Evolutionary conservation across 2,329 filamentous ascomycete genomes (phyloP).

Genomic region (Trichoderma asperellum): DNA sequence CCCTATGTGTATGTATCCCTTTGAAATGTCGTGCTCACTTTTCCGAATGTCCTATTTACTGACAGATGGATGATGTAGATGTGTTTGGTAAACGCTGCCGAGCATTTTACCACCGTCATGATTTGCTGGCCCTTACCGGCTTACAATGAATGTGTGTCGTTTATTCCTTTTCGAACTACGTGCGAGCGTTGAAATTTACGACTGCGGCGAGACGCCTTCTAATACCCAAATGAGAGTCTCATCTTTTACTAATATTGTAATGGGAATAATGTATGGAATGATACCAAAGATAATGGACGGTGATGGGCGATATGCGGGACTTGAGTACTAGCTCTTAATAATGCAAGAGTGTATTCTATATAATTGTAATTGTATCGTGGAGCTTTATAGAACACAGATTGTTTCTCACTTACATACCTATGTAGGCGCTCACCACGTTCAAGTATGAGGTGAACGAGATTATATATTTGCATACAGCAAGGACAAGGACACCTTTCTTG

Average conservation of each 20-base stretch:
- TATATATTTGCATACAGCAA: too few species aligned
- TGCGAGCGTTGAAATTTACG: not conserved
- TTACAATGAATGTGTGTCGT: conserved; percentile 34
- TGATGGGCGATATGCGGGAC: not conserved
- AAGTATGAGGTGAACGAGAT: too few species aligned
- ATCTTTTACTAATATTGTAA: not conserved
- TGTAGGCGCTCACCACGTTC: too few species aligned
- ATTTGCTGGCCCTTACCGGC: conserved; percentile 58
- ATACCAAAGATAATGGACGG: conserved; percentile 7
- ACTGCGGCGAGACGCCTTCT: not conserved
- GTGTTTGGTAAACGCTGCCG: conserved; percentile 78
- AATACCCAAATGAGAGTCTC: not conserved
- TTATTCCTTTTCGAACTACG: not conserved
- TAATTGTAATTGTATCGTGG: not conserved
- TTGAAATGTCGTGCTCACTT: not conserved
- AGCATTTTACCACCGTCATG: conserved; percentile 74
- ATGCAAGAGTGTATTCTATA: not conserved
- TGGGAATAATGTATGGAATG: conserved; percentile 11
- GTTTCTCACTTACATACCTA: not conserved
- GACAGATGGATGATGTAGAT: conserved; percentile 53
- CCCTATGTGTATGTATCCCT: conserved; percentile 71
- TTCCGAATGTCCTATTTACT: not conserved
- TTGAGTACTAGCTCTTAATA: not conserved
- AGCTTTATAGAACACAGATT: not conserved
- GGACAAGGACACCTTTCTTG: too few species aligned